Base-by-base conservation (phyloP, 164 flowering plant genomes). In the Nymphaea colorata region DNA sequence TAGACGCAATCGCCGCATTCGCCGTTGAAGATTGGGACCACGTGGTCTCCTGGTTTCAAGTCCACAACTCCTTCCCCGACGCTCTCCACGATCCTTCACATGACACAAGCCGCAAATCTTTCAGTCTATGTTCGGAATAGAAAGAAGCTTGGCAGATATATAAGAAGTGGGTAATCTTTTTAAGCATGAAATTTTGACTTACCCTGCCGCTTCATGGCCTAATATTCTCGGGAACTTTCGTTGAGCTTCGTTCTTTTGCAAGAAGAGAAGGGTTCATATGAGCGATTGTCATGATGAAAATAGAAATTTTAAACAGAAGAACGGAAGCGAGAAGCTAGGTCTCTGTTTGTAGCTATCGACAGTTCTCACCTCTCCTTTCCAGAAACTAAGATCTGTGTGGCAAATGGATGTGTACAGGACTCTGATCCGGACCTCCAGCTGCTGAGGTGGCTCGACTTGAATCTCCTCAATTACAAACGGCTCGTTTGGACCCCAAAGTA, bases 151-250 rank as follows among this genome's bases (percentile, higher is more conserved):
- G 36, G 36, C 36, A 25, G 36, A 25, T 25, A 25, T 25, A 25
- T 25, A 25, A 25, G 36, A 25, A 25, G 36, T 25, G 36, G 36
- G 36, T 25, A 25, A 25, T 25, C 36, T 0, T 25, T 25, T 1
- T 0, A 25, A 36, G 7, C 43, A 43, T 7, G 41, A 67, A 18
- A 6, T 15, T 36, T 17, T 4, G 25, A 61, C 66, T 69, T 75
- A 89, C 96, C 96, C 96, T 4, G 84, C 79, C 45, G 96, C 96
- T 79, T 89, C 96, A 59, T 89, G 96, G 65, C 96, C 96, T 3
- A 89, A 71, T 47, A 89, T 84, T 60, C 96, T 80, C 41, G 96
- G 96, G 67, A 7, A 89, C 2, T 74, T 82, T 61, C 77, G 67
- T 36, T 87, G 89, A 41, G 79, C 67, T 74, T 83, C 87, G 60